Evolutionary conservation across 2,329 filamentous ascomycete genomes (phyloP), one percentile per base, ranked within the genome.

Genomic region (Neonectria coccinea): DNA sequence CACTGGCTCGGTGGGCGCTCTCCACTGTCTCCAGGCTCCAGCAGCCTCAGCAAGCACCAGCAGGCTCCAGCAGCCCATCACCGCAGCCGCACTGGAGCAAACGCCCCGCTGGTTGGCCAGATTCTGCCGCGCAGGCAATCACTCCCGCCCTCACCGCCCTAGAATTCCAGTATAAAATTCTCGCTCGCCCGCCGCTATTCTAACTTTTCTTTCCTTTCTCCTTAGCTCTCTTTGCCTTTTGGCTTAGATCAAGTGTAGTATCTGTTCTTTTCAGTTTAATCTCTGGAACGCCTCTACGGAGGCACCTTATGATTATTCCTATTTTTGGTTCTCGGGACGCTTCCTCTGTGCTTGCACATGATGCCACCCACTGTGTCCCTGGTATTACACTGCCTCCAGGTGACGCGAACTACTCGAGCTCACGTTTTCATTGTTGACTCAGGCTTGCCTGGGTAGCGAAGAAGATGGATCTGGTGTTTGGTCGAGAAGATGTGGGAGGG

Each of bases 231-330:
- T 80, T 80, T 80, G 78, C 78, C 83, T 83, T 85, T 85, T 88
- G 85, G 88, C 88, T 92, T 91, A 92, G 91, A 93, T 93, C 91
- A 93, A 92, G 90, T 93, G 90, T 92, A 93, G 91, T 93, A 93
- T 92, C 90, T 93, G 91, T 94, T 94, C 91, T 94, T 93, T 92
- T 92, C 89, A 94, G 92, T 93, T 94, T 94, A 93, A 94, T 93
- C 89, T 91, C 91, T 94, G 91, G 91, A 92, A 93, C 86, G 85
- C 84, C 84, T 85, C 89, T 88, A 91, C 83, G 85, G 88, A 84
- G 84, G 83, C 84, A 84, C 88, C 86, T 86, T 85, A 84, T 88
- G 90, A 92, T 94, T 94, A 92, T 88, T 88, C 90, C 85, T 86
- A 93, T 94, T 80, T 80, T 80, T 80, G 78, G 70, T 55, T 25